Conservation (phyloP, 164 flowering plant genomes). For the Magnolia sinica region DNA sequence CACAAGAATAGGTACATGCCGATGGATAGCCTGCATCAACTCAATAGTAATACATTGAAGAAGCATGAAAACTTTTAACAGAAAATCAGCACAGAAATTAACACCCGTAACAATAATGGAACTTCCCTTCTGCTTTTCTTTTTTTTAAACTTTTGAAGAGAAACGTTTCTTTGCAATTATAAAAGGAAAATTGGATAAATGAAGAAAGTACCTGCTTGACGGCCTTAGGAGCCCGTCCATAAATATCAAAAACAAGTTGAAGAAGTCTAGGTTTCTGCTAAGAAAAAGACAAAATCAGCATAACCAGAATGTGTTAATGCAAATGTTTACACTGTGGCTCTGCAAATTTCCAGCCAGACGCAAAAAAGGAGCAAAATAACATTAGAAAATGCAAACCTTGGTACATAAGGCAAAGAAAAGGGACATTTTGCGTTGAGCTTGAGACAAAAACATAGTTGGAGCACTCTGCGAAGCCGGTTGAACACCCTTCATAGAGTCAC, state of each 20-base stretch:
- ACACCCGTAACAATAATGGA: not conserved
- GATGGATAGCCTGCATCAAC: slow-evolving; percentile 74
- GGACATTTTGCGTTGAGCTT: slow-evolving; percentile 72
- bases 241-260: slow-evolving; percentile 70
- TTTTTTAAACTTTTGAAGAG: not conserved
- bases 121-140: not conserved
- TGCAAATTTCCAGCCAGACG: not conserved
- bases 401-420: slow-evolving; percentile 89
- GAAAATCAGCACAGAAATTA: not conserved
- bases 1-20: slow-evolving; percentile 81
- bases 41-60: not conserved
- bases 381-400: slow-evolving; percentile 50
- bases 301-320: not conserved
- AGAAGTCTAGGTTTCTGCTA: slow-evolving; percentile 87
- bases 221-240: slow-evolving; percentile 68
- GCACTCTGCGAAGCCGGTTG: slow-evolving; percentile 24
- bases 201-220: slow-evolving; percentile 71
- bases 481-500: slow-evolving; percentile 34
- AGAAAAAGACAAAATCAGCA: not conserved
- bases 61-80: not conserved
- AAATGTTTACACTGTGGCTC: not conserved
- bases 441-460: slow-evolving; percentile 41
- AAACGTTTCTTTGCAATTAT: too few relatives aligned
- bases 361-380: not conserved
- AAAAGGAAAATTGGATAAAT: slow-evolving; percentile 1